Base-by-base conservation (phyloP, 2,329 filamentous ascomycete species). In the Graphiopsis chlorocephala region DNA sequence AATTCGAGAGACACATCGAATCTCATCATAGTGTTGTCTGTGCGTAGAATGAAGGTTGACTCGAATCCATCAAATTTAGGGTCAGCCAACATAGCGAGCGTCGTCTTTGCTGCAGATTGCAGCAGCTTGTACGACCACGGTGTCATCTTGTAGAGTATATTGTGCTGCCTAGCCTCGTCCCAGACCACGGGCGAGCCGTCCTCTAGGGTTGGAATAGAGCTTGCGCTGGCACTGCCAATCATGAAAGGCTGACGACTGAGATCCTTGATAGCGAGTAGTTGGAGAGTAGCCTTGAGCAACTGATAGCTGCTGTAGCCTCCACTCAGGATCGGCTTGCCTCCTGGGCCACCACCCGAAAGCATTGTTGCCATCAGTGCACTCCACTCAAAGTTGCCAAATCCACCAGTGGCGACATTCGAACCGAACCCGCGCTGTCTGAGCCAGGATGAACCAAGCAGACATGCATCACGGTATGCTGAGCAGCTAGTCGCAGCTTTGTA, bases 321-420 rank as follows among this genome's bases (percentile, higher is more conserved):
- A 6, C 93, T 92, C 17, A 98, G 83, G 6, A 91, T 80, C 1
- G 90, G 84, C 68, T 88, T 85, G 1, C 90, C 90, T 66, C 88
- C 89, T 7, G 86, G 85, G 7, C 88, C 90, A 28, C 91, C 91
- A n/a, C 86, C 87, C 75, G 92, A 88, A 48, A 98, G 82, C 2
- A 98, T 81, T 15, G 97, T 81, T 33, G 93, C 91, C 74, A 93
- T 85, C 57, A 95, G 80, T n/a, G 87, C 80, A 0, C 90, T 85
- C 92, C 92, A 98, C 75, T 99, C 95, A 69, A 97, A 96, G 69
- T 92, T 88, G 3, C 95, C 95, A 75, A 99, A 97, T 0, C 95
- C 95, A 52, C 95, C 94, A 50, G 84, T 81, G 2, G 86, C 83
- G n/a, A 93, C 78, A 25, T 84, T 81, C 52, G 90, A 86, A 17